Conservation (phyloP, 1,284 basidiomycete genomes). For the Schizophyllum amplum region DNA sequence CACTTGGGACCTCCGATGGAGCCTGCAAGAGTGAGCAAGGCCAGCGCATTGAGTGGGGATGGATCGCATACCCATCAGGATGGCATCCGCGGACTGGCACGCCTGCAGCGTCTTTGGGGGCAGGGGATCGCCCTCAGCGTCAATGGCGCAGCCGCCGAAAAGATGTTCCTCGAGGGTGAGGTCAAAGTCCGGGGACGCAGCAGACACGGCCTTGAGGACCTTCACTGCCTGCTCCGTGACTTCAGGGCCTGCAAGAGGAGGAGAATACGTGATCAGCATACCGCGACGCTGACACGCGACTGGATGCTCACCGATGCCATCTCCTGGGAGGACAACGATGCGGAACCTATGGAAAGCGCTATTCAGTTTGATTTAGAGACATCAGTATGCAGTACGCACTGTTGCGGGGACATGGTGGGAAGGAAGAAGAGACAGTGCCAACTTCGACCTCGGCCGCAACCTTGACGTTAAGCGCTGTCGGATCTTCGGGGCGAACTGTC, state of each 20-base stretch:
- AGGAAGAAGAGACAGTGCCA: not conserved
- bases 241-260: slow-evolving; percentile 72
- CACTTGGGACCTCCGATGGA: slow-evolving; percentile 98
- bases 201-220: slow-evolving; percentile 74
- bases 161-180: slow-evolving; percentile 73
- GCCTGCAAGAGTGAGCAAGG: slow-evolving; percentile 36
- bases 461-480: not conserved
- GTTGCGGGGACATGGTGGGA: slow-evolving; percentile 30
- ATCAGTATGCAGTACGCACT: slow-evolving; percentile 20
- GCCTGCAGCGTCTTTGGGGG: slow-evolving; percentile 83
- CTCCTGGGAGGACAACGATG: slow-evolving; percentile 86
- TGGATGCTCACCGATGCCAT: slow-evolving; percentile 78
- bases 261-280: not conserved
- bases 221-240: slow-evolving; percentile 86
- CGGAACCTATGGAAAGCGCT: slow-evolving; percentile 50
- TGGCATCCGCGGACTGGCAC: slow-evolving; percentile 84
- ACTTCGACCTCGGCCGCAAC: not conserved
- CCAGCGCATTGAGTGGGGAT: not conserved
- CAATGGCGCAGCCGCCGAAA: slow-evolving; percentile 94
- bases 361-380: not conserved
- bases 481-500: not conserved
- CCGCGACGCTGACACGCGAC: slow-evolving; percentile 5
- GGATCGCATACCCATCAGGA: slow-evolving; percentile 68
- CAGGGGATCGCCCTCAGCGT: slow-evolving; percentile 76
- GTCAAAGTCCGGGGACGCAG: slow-evolving; percentile 51